These are phyloP conservation scores for Ogataea nitratoaversa DNA, from an alignment of 805 yeast genomes.

Conservation along the genomic window DNA sequence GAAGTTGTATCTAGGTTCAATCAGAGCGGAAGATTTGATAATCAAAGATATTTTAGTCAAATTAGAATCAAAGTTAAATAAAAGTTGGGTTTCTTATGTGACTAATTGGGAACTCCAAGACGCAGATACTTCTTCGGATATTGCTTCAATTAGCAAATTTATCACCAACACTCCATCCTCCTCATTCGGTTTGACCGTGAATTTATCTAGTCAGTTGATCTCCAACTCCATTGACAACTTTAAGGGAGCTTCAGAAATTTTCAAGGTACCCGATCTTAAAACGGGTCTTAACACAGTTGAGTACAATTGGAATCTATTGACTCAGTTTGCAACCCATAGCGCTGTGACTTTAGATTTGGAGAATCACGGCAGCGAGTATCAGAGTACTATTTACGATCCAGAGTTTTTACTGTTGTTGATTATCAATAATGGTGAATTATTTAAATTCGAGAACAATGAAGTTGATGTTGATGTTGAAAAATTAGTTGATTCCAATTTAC, in stretches of 20 bases:
- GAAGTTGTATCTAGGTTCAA: constrained; percentile 59
- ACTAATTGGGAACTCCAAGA: constrained; percentile 61
- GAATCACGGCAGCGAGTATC: constrained; percentile 22
- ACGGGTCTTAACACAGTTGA: constrained; percentile 1
- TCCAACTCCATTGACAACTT: constrained; percentile 42
- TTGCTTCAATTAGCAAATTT: constrained; percentile 3
- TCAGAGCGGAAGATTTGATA: constrained; percentile 55
- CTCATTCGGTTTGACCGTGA: constrained; percentile 42
- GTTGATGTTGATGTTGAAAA: constrained; percentile 47
- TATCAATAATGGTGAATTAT: constrained; percentile 62
- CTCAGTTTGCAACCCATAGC: constrained; percentile 26
- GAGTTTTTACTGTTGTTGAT: constrained; percentile 62
- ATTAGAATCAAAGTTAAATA: constrained; percentile 48
- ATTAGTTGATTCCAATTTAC: constrained; percentile 51
- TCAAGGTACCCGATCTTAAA: constrained; percentile 25
- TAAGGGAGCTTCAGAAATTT: constrained; percentile 20
- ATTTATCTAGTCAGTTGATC: constrained; percentile 46
- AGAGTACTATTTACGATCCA: constrained; percentile 52
- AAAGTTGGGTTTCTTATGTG: constrained; percentile 64
- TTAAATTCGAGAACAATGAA: constrained; percentile 28
- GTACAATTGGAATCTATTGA: constrained; percentile 27
- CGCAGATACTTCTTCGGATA: constrained; percentile 3
- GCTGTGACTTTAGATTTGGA: constrained; percentile 5
- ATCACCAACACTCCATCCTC: constrained; percentile 9
- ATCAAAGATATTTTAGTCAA: constrained; percentile 50